Base-by-base conservation (phyloP, 495 filamentous ascomycete species). In the Tetracladium setigerum region DNA sequence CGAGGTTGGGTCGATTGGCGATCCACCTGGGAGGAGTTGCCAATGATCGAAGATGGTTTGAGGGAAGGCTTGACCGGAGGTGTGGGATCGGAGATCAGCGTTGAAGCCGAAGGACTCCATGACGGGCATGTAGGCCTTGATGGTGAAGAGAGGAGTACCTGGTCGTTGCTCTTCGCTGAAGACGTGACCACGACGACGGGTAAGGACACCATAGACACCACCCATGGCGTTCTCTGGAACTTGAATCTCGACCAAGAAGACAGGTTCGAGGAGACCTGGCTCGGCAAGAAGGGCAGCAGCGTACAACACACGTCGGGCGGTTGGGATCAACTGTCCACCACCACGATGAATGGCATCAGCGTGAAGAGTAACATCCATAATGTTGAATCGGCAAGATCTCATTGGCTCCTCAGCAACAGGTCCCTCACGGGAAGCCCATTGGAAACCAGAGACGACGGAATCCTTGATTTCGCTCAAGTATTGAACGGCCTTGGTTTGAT, bases 381-480 rank as follows among this genome's bases (percentile, higher is more conserved):
- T 86, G 81, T 97, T 97, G 80, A 95, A 99, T 74, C 92, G 87
- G 67, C 95, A 71, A 46, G 84, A 79, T 67, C 92, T 86, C 88
- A 99, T 91, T 56, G 94, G 92, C 80, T 99, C 92, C 72, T 99
- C 92, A 56, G 85, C 89, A 63, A 99, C 68, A 57, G 92, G 92
- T 70, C 94, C 92, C 81, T 99, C 92, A 64, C 91, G 84, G 56
- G 90, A 87, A 46, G 92, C 92, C 92, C 94, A 97, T 70, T 99
- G 92, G 87, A 99, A 99, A 78, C 94, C 92, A 60, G 92, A 99
- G 59, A 97, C 90, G 58, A 99, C 85, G 51, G 92, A 97, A 59
- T 99, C 92, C 84, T 99, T 99, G 81, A 99, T 99, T 86, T 99
- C 92, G 77, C 90, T 90, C 49, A 99, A 78, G 82, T 97, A 99